These are phyloP conservation scores for Eucalyptus dawsonii DNA, from an alignment of 345 rosid species.

Conservation along the genomic window DNA sequence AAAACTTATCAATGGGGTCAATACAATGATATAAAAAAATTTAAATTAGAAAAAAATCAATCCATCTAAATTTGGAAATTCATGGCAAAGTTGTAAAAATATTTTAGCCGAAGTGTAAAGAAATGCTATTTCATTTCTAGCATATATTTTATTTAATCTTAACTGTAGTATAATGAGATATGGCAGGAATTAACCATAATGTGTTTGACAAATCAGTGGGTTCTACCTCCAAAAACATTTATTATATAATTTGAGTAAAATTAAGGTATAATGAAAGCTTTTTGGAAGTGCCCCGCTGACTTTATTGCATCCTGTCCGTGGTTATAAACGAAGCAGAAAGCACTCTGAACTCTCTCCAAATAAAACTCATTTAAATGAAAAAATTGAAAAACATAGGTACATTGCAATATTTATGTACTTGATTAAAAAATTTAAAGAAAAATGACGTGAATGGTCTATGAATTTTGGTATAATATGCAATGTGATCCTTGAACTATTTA, in stretches of 20 bases:
- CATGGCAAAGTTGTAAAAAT: neutral
- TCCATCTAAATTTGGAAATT: neutral
- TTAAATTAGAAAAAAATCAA: neutral
- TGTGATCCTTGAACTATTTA: no score
- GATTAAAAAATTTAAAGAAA: no score
- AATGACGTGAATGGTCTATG: no score
- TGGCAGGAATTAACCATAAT: neutral
- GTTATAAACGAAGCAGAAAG: neutral
- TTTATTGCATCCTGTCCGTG: neutral
- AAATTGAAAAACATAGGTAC: no score
- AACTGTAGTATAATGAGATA: neutral
- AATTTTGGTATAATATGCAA: no score
- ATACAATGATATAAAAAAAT: neutral
- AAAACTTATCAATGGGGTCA: neutral
- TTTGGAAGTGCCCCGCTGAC: neutral
- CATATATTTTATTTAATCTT: neutral
- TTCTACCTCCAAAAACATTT: neutral
- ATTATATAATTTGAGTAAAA: neutral
- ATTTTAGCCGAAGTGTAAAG: neutral
- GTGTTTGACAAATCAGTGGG: neutral
- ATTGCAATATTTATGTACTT: neutral
- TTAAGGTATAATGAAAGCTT: neutral
- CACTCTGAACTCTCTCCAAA: neutral
- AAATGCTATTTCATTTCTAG: neutral
- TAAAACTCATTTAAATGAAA: neutral